These are phyloP conservation scores for Ascoidea tarda DNA, from an alignment of 805 yeast species.

Conservation along the genomic window DNA sequence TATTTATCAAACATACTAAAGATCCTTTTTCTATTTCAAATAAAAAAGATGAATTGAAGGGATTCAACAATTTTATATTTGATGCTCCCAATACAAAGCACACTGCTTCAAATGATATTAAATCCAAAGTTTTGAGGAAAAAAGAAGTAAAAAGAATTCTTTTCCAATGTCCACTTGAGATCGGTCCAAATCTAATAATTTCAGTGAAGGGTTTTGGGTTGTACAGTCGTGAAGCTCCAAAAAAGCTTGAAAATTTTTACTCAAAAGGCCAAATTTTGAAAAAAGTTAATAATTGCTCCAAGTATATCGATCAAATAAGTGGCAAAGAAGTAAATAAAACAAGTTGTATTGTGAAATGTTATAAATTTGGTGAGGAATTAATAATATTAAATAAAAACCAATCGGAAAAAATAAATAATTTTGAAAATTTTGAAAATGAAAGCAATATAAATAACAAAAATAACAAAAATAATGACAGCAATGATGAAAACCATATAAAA, in stretches of 20 bases:
- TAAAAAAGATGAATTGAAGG: not conserved
- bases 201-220: conserved; percentile 62
- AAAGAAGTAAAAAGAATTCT: conserved; percentile 51
- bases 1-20: too few species aligned
- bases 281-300: conserved; percentile 35
- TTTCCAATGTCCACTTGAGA: conserved; percentile 45
- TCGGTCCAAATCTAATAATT: conserved; percentile 41
- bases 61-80: conserved; percentile 8
- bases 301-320: conserved; percentile 12
- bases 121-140: conserved; percentile 33
- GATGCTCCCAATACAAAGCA: conserved; percentile 29
- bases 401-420: conserved; percentile 18
- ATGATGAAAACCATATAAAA: conserved; percentile 16
- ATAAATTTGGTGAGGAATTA: conserved; percentile 31
- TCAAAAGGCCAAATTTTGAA: conserved; percentile 36
- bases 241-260: conserved; percentile 36
- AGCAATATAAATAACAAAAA: conserved; percentile 17
- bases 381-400: conserved; percentile 25
- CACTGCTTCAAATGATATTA: conserved; percentile 27
- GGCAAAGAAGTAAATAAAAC: conserved; percentile 5
- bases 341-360: conserved; percentile 22
- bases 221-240: conserved; percentile 37
- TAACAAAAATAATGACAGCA: conserved; percentile 13
- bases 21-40: too few species aligned
- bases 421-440: conserved; percentile 14